Percentiles rank a stretch among this genome's conserved stretches.
phyloP scores from a whole-genome alignment of 495 filamentous ascomycete genomes.

The Aspergillus bertholletiae region DNA sequence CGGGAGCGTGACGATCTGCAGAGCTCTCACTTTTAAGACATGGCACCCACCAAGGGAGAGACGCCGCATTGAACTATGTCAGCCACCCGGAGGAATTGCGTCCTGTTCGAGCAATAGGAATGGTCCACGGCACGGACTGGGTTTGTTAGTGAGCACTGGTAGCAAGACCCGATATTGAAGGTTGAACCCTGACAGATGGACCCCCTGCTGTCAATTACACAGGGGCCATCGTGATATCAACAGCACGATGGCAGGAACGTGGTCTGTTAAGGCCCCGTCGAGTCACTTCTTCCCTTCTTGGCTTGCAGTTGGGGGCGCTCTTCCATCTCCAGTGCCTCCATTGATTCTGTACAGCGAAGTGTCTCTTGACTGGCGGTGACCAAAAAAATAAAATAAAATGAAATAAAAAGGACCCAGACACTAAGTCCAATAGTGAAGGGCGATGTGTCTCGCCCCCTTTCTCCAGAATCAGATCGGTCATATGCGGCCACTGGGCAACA shows the following conservation, averaged over 20 bases:
- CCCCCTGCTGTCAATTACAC: too few species aligned
- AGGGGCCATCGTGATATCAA: too few species aligned
- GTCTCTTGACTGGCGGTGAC: too few species aligned
- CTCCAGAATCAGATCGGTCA: not conserved
- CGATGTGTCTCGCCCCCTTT: not conserved
- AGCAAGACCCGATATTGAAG: too few species aligned
- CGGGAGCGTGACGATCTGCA: not conserved
- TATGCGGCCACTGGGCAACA: not conserved
- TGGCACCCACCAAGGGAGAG: too few species aligned
- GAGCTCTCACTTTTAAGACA: too few species aligned
- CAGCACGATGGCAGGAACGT: too few species aligned
- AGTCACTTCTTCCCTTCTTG: not conserved
- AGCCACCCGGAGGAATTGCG: not conserved
- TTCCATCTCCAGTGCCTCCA: too few species aligned
- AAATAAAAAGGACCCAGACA: not conserved
- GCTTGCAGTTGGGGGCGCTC: too few species aligned
- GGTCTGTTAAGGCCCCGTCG: too few species aligned
- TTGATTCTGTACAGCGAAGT: too few species aligned
- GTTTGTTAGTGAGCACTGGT: not conserved
- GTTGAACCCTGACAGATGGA: not conserved
- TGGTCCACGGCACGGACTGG: not conserved
- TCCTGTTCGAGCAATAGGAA: not conserved
- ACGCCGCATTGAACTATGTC: not conserved
- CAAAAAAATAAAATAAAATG: too few species aligned
- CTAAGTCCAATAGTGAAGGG: not conserved